Percentiles rank a stretch among this genome's conserved stretches.
Conservation (phyloP, 768 basidiomycete species). For the Mycena rebaudengoi region DNA sequence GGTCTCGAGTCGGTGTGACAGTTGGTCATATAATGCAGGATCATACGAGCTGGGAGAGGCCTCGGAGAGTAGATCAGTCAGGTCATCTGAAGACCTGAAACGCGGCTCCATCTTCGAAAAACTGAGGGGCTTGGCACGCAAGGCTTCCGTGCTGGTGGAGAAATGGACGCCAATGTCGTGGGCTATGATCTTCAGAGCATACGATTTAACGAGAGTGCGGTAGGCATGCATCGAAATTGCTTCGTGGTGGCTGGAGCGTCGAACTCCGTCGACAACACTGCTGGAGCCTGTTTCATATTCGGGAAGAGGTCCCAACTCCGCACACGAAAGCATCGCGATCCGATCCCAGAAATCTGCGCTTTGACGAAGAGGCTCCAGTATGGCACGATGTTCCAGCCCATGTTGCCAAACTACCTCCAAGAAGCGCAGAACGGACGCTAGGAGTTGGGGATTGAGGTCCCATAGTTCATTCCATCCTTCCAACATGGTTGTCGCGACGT, state of each 20-base stretch:
- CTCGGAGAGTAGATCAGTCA: conserved; percentile 72
- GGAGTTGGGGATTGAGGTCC: conserved; percentile 78
- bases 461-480: conserved; percentile 78
- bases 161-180: conserved; percentile 74
- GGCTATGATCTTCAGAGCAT: conserved; percentile 76
- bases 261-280: conserved; percentile 54
- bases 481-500: conserved; percentile 72
- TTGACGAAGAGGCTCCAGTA: conserved; percentile 63
- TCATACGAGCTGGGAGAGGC: conserved; percentile 78
- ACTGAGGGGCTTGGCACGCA: conserved; percentile 62
- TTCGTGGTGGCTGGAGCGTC: conserved; percentile 65
- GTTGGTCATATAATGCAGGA: conserved; percentile 72
- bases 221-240: conserved; percentile 71
- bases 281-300: conserved; percentile 67
- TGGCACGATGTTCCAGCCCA: conserved; percentile 72
- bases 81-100: conserved; percentile 69
- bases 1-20: conserved; percentile 56
- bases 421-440: conserved; percentile 80
- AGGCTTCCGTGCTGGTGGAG: conserved; percentile 49
- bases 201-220: conserved; percentile 74
- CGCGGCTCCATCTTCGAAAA: conserved; percentile 63
- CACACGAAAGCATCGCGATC: conserved; percentile 67
- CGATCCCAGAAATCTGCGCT: conserved; percentile 75
- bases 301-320: conserved; percentile 79
- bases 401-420: conserved; percentile 84